Base-by-base conservation (phyloP, 2,329 filamentous ascomycete genomes). In the Trichoderma lentiforme region DNA sequence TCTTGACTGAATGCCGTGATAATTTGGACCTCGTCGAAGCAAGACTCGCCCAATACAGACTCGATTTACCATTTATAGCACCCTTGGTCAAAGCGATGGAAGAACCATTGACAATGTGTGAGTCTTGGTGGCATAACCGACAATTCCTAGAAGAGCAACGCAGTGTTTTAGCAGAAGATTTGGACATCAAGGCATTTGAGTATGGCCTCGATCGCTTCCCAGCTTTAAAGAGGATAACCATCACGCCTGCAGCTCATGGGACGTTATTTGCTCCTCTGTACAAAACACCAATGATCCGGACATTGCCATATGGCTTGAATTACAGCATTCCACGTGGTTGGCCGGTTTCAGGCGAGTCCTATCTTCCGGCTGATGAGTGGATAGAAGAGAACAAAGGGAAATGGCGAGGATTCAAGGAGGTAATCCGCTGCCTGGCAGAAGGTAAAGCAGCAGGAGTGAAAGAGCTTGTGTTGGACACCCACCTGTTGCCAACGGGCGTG, bases 201-300 rank as follows among this genome's bases (percentile, higher is more conserved):
- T 78, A 80, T 53, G 81, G 77, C 3, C 36, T 84, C 1, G 56
- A 74, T 12, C 77, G 74, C 3, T 83, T 85, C 53, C 78, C 81
- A 0, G 76, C 75, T 3, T 74, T 85, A 2, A 77, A 72, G 36
- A 78, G 78, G 57, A 74, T 86, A 8, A 83, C 76, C 0, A 71
- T 85, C 9, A 84, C 83, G 2, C 81, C 80, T 6, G 80, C 81
- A 2, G 76, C 81, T 0, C 83, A 85, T 73, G 81, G 81, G 0
- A 73, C 76, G 36, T 71, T 79, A 0, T 79, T 80, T n/a, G 62
- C 71, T 0, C 83, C 83, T 0, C 70, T 79, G 0, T 84, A 85
- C 64, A 72, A 81, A n/a, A 85, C 83, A 0, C 83, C 83, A 1
- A 82, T 82, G 75, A 82, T 83, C 43, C 81, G 82, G 4, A 77